A percentile compares a stretch with the other conserved stretches of the same genome.
phyloP scores from a whole-genome alignment of 2,329 filamentous ascomycete species.

The Colletotrichum echinochloae region DNA sequence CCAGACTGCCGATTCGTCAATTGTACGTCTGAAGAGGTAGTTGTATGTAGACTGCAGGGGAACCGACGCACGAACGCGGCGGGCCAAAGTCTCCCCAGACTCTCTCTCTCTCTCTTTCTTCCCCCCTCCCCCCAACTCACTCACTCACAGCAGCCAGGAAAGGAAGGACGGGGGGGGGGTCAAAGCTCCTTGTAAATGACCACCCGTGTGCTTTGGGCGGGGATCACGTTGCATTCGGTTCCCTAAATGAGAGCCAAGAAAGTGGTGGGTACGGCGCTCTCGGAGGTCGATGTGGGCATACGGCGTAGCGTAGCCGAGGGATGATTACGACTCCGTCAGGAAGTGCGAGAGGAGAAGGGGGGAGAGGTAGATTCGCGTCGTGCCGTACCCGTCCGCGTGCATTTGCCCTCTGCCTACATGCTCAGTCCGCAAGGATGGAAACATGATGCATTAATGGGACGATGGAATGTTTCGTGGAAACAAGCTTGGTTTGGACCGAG shows the following conservation, averaged over 20 bases:
- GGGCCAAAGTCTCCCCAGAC: neutral
- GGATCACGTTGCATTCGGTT: constrained; percentile 3
- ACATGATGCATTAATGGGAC: constrained; percentile 6
- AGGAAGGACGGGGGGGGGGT: constrained; percentile 3
- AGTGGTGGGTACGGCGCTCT: constrained; percentile 5
- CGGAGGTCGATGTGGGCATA: constrained; percentile 19
- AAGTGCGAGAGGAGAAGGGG: neutral
- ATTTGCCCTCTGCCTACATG: constrained; percentile 8
- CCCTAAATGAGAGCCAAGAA: constrained; percentile 29
- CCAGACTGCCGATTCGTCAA: constrained; percentile 24
- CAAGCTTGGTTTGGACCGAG: too few relatives aligned
- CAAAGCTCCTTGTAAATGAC: neutral
- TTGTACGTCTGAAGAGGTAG: neutral
- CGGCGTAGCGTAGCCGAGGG: constrained; percentile 4
- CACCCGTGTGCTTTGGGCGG: neutral
- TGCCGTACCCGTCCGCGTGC: neutral
- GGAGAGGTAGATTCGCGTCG: neutral
- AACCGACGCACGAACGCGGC: constrained; percentile 7
- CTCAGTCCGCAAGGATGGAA: constrained; percentile 6
- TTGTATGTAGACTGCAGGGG: constrained; percentile 19
- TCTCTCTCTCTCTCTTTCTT: neutral
- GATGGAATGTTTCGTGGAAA: neutral
- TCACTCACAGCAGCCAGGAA: neutral
- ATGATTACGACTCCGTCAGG: constrained; percentile 5
- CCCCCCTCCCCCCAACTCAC: too few relatives aligned